Evolutionary conservation across 768 basidiomycete genomes (phyloP), one percentile per base, ranked within the genome.

Genomic region (Amanita polypyramis): DNA sequence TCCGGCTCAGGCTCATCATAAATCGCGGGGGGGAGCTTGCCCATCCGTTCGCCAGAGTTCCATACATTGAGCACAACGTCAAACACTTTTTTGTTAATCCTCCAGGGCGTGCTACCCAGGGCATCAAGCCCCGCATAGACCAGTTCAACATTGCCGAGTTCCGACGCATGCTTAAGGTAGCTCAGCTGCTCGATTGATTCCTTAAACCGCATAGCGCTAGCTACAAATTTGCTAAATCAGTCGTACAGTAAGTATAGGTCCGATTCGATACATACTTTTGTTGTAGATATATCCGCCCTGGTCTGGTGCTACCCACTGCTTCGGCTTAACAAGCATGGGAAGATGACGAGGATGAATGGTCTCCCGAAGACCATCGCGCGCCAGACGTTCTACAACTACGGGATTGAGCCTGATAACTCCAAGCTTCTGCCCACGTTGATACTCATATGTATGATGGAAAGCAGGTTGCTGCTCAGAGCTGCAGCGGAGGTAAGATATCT

Each of bases 241-340:
- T 51, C 10, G 55, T 36, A 33, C 17, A 44, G 20, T 14, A 1
- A 27, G 7, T 27, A 27, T n/a, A 27, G 25, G 17, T 11, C 27
- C 39, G 2, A 12, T 27, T 20, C 43, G 30, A 29, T 23, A 65
- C 80, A 43, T 57, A 89, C 88, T 77, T 53, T 73, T 76, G 59
- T 82, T 89, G 55, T 80, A 78, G 19, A 95, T 65, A 60, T 97
- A 97, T 1, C 84, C 89, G 3, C 96, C 95, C 38, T 82, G 68
- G 46, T 85, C 75, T 53, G 80, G 73, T 49, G 71, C 69, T 1
- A 86, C 58, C 95, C 94, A 98, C 0, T 90, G 88, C 53, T 82
- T 82, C 2, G 95, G 95, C 52, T 82, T 80, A 20, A 94, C 76
- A 5, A 99, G 74, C 96, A 98, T 99, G 7, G 95, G 95, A 19